phyloP scores from a whole-genome alignment of 495 filamentous ascomycete genomes.

The Penicillium macrosclerotiorum region DNA sequence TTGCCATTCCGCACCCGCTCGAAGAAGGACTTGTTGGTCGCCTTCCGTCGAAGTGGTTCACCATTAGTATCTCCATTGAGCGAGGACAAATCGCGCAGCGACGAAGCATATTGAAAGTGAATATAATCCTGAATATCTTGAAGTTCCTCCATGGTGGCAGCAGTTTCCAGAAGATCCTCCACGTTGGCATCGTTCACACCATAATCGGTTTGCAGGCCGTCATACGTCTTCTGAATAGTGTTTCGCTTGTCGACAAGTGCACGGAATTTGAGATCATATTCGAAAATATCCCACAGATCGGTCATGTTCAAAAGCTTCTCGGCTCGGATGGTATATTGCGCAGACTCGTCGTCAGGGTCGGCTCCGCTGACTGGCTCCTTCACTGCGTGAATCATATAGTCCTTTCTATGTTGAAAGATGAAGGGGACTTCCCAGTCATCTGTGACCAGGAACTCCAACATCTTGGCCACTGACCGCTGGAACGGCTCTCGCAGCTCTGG shows the following conservation, averaged over 20 bases:
- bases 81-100: slow-evolving; percentile 69
- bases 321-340: slow-evolving; percentile 70
- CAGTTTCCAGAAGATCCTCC: slow-evolving; percentile 74
- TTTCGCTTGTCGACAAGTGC: slow-evolving; percentile 87
- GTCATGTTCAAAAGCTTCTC: slow-evolving; percentile 90
- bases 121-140: slow-evolving; percentile 97
- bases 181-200: slow-evolving; percentile 55
- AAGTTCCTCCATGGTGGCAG: slow-evolving; percentile 83
- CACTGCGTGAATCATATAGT: slow-evolving; percentile 91
- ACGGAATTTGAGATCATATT: slow-evolving; percentile 90
- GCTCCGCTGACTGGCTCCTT: slow-evolving; percentile 59
- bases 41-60: slow-evolving; percentile 70
- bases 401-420: slow-evolving; percentile 96
- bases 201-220: slow-evolving; percentile 59
- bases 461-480: slow-evolving; percentile 80
- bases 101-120: slow-evolving; percentile 86
- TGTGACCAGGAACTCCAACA: slow-evolving; percentile 90
- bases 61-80: slow-evolving; percentile 53
- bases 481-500: slow-evolving; percentile 75
- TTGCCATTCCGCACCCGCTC: slow-evolving; percentile 78
- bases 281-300: slow-evolving; percentile 91
- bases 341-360: slow-evolving; percentile 58
- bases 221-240: slow-evolving; percentile 71
- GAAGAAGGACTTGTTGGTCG: slow-evolving; percentile 69
- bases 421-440: slow-evolving; percentile 95